Evolutionary conservation across 2,329 filamentous ascomycete species (phyloP), one percentile per base, ranked within the genome.

Genomic region (Fusarium sp.): DNA sequence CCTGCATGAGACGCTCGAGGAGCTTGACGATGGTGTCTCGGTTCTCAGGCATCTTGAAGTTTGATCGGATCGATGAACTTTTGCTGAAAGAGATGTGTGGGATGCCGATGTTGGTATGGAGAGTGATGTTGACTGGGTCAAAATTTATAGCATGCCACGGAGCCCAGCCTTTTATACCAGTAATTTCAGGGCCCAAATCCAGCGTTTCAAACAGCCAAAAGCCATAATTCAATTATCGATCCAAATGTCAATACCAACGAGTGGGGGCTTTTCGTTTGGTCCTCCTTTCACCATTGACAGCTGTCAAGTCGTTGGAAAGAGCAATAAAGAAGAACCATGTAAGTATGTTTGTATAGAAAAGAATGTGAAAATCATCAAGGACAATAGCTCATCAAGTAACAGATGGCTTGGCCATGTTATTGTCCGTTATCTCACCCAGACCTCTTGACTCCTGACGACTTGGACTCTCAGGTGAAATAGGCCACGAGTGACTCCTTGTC

Each of bases 381-480:
- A 26, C 14, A n/a, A 32, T 17, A 15, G 5, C 12, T 44, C 14
- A 28, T 70, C 30, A 54, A 30, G 41, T 32, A 54, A 47, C 24
- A 18, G 47, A 17, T 17, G 53, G 66, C 9, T 51, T 69, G n/a
- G 48, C 28, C 15, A 12, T 24, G 15, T 26, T 44, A 22, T 35
- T 45, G 35, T 39, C 47, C 48, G n/a, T 32, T 26, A 54, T 24
- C 22, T 54, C 59, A 14, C 55, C 63, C 32, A 55, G 22, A 42
- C 36, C 36, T 24, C 41, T 38, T 18, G 36, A 32, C 60, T 48
- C 38, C 35, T 44, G 24, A 20, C 44, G n/a, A 9, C 17, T 18
- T 20, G 54, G 50, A n/a, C 41, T 65, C 10, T 63, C 67, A 20
- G 61, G 55, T 11, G 55, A 64, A 24, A 63, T 71, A 4, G 67